These are phyloP conservation scores for Galerina sulciceps DNA, from an alignment of 768 basidiomycete genomes.

Conservation along the genomic window DNA sequence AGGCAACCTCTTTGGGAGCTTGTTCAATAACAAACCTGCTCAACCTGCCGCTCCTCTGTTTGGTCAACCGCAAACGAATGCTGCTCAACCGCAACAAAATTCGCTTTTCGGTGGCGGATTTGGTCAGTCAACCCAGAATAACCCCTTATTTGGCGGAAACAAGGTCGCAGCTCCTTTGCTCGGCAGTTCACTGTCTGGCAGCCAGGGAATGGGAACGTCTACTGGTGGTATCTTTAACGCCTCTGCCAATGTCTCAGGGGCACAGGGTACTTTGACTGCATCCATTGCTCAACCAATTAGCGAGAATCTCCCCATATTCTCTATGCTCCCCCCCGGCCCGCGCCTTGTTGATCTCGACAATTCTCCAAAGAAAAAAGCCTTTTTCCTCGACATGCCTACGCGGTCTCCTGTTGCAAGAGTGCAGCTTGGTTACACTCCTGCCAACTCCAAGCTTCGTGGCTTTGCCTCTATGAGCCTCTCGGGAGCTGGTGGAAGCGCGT, in stretches of 20 bases:
- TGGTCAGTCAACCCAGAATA: slow-evolving; percentile 45
- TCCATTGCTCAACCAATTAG: slow-evolving; percentile 89
- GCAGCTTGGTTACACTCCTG: slow-evolving; percentile 66
- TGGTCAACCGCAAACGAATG: slow-evolving; percentile 38
- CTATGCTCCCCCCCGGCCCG: slow-evolving; percentile 74
- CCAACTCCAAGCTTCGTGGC: slow-evolving; percentile 73
- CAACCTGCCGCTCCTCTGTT: slow-evolving; percentile 41
- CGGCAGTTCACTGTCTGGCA: slow-evolving; percentile 28
- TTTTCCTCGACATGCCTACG: slow-evolving; percentile 78
- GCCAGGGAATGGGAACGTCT: slow-evolving; percentile 10
- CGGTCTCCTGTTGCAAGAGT: slow-evolving; percentile 73
- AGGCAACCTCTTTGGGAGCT: slow-evolving; percentile 32
- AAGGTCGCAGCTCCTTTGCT: slow-evolving; percentile 56
- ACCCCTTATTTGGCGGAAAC: slow-evolving; percentile 51
- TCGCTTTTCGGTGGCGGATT: slow-evolving; percentile 58
- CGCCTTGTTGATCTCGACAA: slow-evolving; percentile 64
- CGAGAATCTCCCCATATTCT: slow-evolving; percentile 72
- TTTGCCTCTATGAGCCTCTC: slow-evolving; percentile 53
- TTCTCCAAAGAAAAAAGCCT: slow-evolving; percentile 74
- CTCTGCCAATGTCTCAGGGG: slow-evolving; percentile 45
- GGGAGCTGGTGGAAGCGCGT: slow-evolving; percentile 36
- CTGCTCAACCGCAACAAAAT: slow-evolving; percentile 31
- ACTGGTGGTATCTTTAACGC: slow-evolving; percentile 24
- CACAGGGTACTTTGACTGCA: slow-evolving; percentile 71
- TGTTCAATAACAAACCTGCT: slow-evolving; percentile 54